phyloP scores from a whole-genome alignment of 345 rosid genomes.

The Boechera stricta region DNA sequence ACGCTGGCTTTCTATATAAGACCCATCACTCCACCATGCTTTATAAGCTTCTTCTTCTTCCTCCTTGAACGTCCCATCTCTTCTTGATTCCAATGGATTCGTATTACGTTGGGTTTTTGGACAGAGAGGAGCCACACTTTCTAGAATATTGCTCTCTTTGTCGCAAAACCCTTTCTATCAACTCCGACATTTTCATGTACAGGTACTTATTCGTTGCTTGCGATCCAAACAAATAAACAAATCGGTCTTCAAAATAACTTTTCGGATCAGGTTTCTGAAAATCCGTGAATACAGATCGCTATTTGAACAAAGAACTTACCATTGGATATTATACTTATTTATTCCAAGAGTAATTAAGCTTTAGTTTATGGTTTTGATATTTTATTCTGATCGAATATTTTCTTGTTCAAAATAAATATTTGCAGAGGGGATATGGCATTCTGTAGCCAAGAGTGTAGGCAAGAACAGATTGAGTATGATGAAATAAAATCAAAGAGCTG shows the following conservation, averaged over 20 bases:
- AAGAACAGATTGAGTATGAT: constrained; percentile 79
- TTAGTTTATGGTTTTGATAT: neutral
- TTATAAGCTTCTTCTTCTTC: neutral
- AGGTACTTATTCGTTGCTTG: constrained; percentile 50
- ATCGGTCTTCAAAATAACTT: too few species aligned
- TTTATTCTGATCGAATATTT: constrained; percentile 2
- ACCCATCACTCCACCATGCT: neutral
- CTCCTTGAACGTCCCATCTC: neutral
- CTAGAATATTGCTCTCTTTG: constrained; percentile 80
- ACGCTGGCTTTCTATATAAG: constrained; percentile 25
- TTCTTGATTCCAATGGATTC: constrained; percentile 36
- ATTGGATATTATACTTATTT: neutral
- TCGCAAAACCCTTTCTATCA: constrained; percentile 58
- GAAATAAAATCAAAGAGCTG: constrained; percentile 56
- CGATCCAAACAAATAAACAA: neutral
- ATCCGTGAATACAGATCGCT: too few species aligned
- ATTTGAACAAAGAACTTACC: neutral
- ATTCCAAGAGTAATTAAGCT: neutral
- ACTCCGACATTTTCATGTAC: constrained; percentile 93
- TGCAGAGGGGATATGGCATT: constrained; percentile 42
- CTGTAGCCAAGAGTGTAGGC: constrained; percentile 83
- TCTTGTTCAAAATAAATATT: neutral
- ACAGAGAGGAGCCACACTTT: constrained; percentile 58
- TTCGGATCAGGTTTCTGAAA: too few species aligned
- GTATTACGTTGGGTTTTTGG: constrained; percentile 45